These are phyloP conservation scores for Ambrosia trifida DNA, from an alignment of 129 eudicot genomes.

Conservation along the genomic window DNA sequence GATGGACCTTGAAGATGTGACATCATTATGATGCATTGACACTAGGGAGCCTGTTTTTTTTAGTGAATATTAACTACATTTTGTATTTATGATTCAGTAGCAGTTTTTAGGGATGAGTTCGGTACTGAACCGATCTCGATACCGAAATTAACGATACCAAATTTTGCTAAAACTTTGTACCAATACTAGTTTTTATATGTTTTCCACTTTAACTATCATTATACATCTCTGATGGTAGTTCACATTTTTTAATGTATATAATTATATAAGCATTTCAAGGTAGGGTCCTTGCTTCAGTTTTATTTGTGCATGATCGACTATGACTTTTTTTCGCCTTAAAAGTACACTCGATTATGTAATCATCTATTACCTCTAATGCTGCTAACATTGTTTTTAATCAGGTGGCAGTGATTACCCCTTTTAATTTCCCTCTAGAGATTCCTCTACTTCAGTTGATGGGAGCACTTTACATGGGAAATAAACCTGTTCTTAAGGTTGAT, in stretches of 20 bases:
- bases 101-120: too few relatives aligned
- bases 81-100: slow-evolving; percentile 14
- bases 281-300: slow-evolving; percentile 2
- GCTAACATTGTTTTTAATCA: slow-evolving; percentile 27
- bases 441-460: slow-evolving; percentile 90
- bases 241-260: not conserved
- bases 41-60: slow-evolving; percentile 13
- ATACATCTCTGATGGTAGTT: not conserved
- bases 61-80: not conserved
- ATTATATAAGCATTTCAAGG: not conserved
- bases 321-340: not conserved
- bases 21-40: not conserved
- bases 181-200: too few relatives aligned
- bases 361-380: not conserved
- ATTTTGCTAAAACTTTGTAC: too few relatives aligned
- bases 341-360: not conserved
- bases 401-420: slow-evolving; percentile 95
- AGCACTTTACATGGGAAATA: slow-evolving; percentile 98
- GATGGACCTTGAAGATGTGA: not conserved
- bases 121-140: too few relatives aligned
- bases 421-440: slow-evolving; percentile 95
- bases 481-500: slow-evolving; percentile 91
- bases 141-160: too few relatives aligned
- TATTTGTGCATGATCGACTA: not conserved
- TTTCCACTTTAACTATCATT: too few relatives aligned